phyloP scores from a whole-genome alignment of 169 alveolate species.

The Nephromyces sp. region DNA sequence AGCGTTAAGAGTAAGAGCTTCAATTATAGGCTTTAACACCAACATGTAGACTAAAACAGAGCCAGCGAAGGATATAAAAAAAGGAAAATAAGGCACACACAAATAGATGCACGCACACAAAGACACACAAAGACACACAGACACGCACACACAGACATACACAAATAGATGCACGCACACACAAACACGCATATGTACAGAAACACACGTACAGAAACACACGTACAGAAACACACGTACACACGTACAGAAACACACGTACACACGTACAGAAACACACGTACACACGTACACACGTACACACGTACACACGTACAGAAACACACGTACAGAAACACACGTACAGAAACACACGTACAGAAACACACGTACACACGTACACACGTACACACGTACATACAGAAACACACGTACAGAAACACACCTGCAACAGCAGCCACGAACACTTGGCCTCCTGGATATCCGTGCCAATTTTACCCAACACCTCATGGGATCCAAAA shows the following conservation, averaged over 20 bases:
- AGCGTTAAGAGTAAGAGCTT: too few species aligned
- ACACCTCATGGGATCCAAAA: conserved; percentile 20
- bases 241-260: neutral
- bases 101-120: too few species aligned
- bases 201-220: too few species aligned
- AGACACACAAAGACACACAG: too few species aligned
- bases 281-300: neutral
- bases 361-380: neutral
- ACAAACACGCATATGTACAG: too few species aligned
- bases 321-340: neutral
- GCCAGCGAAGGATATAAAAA: too few species aligned
- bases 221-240: too few species aligned
- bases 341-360: neutral
- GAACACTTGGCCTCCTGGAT: conserved; percentile 39
- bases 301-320: neutral
- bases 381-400: neutral
- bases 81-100: too few species aligned
- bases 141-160: too few species aligned
- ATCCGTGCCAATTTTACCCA: conserved; percentile 40
- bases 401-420: neutral
- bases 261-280: neutral
- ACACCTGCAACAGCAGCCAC: conserved; percentile 27
- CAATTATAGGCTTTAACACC: too few species aligned
- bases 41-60: too few species aligned
- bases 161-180: too few species aligned